Conservation (phyloP, 805 yeast genomes). For the Zygosaccharomyces bailii region DNA sequence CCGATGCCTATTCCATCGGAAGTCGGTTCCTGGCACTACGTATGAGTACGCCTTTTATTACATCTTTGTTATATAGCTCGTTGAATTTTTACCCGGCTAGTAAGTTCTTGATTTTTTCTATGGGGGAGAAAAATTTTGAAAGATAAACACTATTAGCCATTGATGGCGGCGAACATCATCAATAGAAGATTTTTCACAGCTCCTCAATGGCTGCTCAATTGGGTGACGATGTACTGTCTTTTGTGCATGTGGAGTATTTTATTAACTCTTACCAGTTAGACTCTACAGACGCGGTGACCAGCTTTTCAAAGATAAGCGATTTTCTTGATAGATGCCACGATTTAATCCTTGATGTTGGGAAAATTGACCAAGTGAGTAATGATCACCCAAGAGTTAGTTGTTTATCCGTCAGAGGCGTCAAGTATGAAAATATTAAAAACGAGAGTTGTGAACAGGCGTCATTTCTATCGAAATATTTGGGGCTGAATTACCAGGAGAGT, state of each 20-base stretch:
- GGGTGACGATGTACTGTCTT: constrained; percentile 16
- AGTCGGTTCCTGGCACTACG: constrained; percentile 37
- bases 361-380: constrained; percentile 11
- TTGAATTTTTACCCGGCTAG: constrained; percentile 4
- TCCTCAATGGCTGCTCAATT: constrained; percentile 11
- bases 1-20: constrained; percentile 42
- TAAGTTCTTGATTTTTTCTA: background rate
- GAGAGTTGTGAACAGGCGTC: constrained; percentile 40
- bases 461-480: constrained; percentile 39
- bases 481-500: constrained; percentile 44
- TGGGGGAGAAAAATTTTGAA: constrained; percentile 10
- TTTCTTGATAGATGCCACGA: constrained; percentile 17
- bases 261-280: constrained; percentile 16
- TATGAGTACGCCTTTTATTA: background rate
- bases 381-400: background rate
- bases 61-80: background rate
- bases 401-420: constrained; percentile 41
- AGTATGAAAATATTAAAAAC: constrained; percentile 38
- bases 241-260: constrained; percentile 21
- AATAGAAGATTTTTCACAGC: background rate
- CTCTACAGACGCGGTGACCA: constrained; percentile 12
- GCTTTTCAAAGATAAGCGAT: constrained; percentile 16
- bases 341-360: constrained; percentile 12
- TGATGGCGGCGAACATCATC: constrained; percentile 3
- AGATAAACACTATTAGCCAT: constrained; percentile 5